Conservation (phyloP, 768 basidiomycete species). For the Ramaria rubella region DNA sequence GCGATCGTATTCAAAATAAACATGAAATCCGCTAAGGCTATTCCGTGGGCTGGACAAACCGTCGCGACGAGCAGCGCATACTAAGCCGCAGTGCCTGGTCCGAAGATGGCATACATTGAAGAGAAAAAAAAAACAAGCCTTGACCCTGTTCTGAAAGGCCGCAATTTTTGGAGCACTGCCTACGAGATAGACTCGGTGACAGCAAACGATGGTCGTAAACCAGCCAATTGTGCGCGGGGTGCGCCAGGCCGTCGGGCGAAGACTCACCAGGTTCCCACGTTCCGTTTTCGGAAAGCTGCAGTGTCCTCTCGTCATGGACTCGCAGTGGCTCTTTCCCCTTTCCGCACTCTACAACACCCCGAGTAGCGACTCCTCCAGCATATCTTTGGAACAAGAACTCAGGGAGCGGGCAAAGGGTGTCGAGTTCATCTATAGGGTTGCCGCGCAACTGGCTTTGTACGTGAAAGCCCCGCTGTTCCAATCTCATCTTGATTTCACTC, state of each 20-base stretch:
- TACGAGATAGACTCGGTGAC: too few species aligned
- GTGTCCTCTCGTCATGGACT: conserved; percentile 12
- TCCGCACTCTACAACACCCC: conserved; percentile 55
- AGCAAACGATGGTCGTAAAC: background rate
- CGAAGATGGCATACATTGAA: too few species aligned
- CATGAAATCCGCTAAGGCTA: too few species aligned
- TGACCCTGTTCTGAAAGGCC: too few species aligned
- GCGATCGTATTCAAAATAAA: too few species aligned
- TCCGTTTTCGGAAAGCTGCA: background rate
- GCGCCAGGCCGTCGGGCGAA: background rate
- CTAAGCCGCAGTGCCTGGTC: too few species aligned
- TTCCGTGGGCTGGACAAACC: too few species aligned
- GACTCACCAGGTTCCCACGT: too few species aligned
- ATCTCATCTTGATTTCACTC: conserved; percentile 15
- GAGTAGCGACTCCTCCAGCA: conserved; percentile 38
- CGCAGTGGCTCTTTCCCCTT: conserved; percentile 71
- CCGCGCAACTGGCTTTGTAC: conserved; percentile 69
- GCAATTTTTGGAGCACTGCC: too few species aligned
- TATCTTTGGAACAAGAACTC: conserved; percentile 55
- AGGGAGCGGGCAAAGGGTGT: conserved; percentile 76
- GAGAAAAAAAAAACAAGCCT: too few species aligned
- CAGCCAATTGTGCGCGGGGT: background rate
- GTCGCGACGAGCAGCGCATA: too few species aligned
- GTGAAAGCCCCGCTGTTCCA: conserved; percentile 27
- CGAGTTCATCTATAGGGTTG: conserved; percentile 80